phyloP scores from a whole-genome alignment of 306 rosid species.

The Erythrophleum fordii region DNA sequence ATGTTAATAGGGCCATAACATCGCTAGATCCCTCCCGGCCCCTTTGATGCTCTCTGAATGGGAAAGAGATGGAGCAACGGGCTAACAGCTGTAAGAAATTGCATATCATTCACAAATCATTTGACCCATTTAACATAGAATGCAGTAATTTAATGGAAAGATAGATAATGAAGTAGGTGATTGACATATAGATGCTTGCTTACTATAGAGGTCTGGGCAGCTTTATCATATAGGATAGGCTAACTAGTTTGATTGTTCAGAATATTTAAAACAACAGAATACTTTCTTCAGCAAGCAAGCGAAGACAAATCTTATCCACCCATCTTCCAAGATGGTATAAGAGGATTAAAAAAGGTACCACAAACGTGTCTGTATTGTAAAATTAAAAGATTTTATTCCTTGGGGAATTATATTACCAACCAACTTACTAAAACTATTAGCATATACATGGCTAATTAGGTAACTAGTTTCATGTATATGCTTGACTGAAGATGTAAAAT shows the following conservation, averaged over 20 bases:
- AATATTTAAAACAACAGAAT: conserved; percentile 8
- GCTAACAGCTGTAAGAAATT: background rate
- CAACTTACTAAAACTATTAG: background rate
- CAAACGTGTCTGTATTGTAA: background rate
- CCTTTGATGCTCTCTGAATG: background rate
- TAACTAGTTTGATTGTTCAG: background rate
- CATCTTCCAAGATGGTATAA: background rate
- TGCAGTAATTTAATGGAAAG: background rate
- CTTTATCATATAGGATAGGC: background rate
- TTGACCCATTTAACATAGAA: background rate
- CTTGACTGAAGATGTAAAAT: background rate
- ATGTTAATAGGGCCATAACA: background rate
- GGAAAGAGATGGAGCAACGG: background rate
- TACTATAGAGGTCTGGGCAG: background rate
- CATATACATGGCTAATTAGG: conserved; percentile 1
- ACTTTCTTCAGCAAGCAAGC: conserved; percentile 6
- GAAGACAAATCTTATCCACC: conserved; percentile 16
- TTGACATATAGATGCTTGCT: background rate
- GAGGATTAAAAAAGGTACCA: background rate
- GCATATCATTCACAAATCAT: background rate
- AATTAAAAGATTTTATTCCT: background rate
- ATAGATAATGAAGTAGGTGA: background rate
- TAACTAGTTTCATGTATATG: background rate
- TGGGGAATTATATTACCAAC: background rate
- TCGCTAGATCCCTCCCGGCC: background rate